Percentiles rank a stretch among this genome's conserved stretches.
phyloP scores from a whole-genome alignment of 192 early-diverging fungal species.

The Funneliformis geosporum region DNA sequence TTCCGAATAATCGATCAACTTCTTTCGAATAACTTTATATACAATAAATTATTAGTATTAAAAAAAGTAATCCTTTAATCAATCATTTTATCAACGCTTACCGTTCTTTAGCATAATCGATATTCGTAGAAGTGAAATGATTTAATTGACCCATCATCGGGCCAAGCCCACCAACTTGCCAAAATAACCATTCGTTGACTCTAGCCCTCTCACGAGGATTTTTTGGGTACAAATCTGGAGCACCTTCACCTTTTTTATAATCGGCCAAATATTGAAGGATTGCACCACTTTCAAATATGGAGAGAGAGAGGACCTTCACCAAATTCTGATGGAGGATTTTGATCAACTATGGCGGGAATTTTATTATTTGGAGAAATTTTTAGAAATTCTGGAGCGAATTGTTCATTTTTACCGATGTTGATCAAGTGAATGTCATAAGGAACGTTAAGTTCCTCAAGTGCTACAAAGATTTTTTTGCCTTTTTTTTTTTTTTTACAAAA shows the following conservation, averaged over 20 bases:
- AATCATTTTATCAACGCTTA: not conserved
- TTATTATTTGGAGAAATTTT: not conserved
- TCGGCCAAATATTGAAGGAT: not conserved
- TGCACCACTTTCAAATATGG: not conserved
- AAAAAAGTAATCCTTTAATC: no score
- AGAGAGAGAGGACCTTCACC: not conserved
- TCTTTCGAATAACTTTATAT: not conserved
- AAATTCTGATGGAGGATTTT: not conserved
- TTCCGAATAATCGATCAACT: not conserved
- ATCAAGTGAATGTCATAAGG: not conserved
- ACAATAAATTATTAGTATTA: no score
- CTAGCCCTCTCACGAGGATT: not conserved
- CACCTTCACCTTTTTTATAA: not conserved
- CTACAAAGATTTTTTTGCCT: not conserved
- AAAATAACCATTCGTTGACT: not conserved
- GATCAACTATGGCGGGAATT: not conserved
- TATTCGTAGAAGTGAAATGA: not conserved
- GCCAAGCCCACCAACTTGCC: not conserved
- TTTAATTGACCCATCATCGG: not conserved
- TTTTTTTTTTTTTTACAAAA: not conserved
- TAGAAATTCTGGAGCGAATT: not conserved
- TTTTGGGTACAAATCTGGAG: not conserved
- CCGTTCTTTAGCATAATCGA: not conserved
- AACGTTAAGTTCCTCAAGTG: not conserved
- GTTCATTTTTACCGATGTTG: not conserved